A percentile compares a stretch with the other conserved stretches of the same genome.
Conservation (phyloP, 305 asterid species). For the Solanum aculeatissimum region DNA sequence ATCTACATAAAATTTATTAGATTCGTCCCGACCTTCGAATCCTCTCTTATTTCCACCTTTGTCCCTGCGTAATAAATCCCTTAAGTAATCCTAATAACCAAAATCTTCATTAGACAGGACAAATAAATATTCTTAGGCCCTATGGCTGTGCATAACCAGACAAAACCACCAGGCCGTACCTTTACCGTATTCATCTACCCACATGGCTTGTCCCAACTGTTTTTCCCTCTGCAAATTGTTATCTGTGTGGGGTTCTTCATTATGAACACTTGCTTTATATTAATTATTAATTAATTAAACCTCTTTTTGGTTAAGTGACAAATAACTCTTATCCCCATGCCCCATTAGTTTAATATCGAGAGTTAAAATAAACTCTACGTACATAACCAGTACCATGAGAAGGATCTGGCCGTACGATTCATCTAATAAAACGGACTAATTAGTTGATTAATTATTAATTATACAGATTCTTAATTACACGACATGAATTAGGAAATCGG, state of each 20-base stretch:
- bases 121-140: not conserved
- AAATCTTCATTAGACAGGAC: not conserved
- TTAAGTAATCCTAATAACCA: not conserved
- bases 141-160: not conserved
- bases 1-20: too few relatives aligned
- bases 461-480: not conserved
- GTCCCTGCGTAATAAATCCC: not conserved
- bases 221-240: not conserved
- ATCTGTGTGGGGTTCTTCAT: not conserved
- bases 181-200: not conserved
- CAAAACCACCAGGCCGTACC: constrained; percentile 3
- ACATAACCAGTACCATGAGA: not conserved
- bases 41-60: too few relatives aligned
- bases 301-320: not conserved
- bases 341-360: not conserved
- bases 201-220: constrained; percentile 1
- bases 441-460: not conserved
- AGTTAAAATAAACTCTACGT: not conserved
- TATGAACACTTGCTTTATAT: not conserved
- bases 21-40: too few relatives aligned
- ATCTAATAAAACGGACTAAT: not conserved
- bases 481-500: not conserved
- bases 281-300: not conserved
- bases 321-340: not conserved
- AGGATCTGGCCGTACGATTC: not conserved